Evolutionary conservation across 2,329 filamentous ascomycete genomes (phyloP), one percentile per base, ranked within the genome.

Genomic region (Raffaelea arxii): DNA sequence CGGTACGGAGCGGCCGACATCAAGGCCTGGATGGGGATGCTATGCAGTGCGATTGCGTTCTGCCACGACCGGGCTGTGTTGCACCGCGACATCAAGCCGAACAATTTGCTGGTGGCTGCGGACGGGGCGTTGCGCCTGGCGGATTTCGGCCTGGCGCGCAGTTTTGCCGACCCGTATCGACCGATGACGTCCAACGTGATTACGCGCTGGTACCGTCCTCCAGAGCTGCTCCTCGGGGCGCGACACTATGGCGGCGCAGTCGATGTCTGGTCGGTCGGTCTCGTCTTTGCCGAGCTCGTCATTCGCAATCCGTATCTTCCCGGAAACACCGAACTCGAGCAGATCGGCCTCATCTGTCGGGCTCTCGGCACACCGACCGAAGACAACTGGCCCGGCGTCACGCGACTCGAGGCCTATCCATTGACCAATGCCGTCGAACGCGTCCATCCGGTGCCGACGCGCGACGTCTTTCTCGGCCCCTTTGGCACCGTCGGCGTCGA

Each of bases 11-110:
- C 80, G 11, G 85, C 86, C 18, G 92, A 98, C 64, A 89, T 97
- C 64, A 98, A 98, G 65, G 85, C 89, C 16, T 98, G 92, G 92
- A 94, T 96, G 83, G 86, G 86, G 53, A 97, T 97, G 92, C 76
- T 97, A n/a, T 78, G 78, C 24, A 82, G 91, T 37, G 92, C 86
- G 23, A 80, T 97, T 24, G 94, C 88, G 83, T 98, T 94, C 71
- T 97, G 92, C 65, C 92, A 98, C 65, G 86, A 90, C 61, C 94
- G 92, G 63, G 91, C 84, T 57, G 79, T 98, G 18, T 75, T 98
- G 25, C 92, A 98, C 67, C 86, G 92, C 56, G 92, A 98, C 71
- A 97, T 98, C 72, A 98, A 98, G 68, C 91, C 91, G 41, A 97
- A 97, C 77, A 98, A 98, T 69, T 70, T 97, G 65, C 75, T 98